Evolutionary conservation across 495 filamentous ascomycete genomes (phyloP), one percentile per base, ranked within the genome.

Genomic region (Penicillium paxilli): DNA sequence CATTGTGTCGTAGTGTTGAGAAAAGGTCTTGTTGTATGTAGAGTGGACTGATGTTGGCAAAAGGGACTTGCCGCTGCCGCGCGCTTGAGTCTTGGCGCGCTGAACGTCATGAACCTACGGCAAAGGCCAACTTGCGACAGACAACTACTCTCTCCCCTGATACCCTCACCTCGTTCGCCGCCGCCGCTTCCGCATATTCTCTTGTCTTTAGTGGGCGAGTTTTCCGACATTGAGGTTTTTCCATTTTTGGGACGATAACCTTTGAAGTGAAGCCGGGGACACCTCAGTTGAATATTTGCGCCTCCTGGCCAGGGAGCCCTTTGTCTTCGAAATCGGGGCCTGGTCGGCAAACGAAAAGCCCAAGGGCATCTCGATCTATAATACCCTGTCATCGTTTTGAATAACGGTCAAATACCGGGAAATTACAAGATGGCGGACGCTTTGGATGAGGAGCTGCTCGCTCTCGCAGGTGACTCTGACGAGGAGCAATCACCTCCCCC

Each of bases 361-460:
- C n/a, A n/a, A n/a, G 7, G 9, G 9, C 5, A 22, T 19, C 40
- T n/a, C 40, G 0, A 23, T 23, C 17, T 11, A 22, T 3, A 42
- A 42, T 20, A 20, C 11, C 17, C 20, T 14, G 21, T 42, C 0
- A 11, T 5, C 3, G 8, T 20, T 38, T 7, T 38, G 16, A 38
- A 19, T 19, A 38, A 12, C 16, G 6, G 35, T 8, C n/a, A 38
- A 38, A 38, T 38, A 38, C 35, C 35, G 35, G 35, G 3, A n/a
- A 19, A 38, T 38, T 58, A 10, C 66, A 75, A 50, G 22, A 79
- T 79, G 76, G 68, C 76, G 77, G 85, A 88, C 51, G 88, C 90
- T 62, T 79, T 96, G 54, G 92, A 96, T 64, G 89, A 90, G 49
- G 91, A 96, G 71, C 80, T 96, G 60, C 87, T 96, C 48, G 90